phyloP scores from a whole-genome alignment of 2,329 filamentous ascomycete species.

The Microdochium bolleyi region DNA sequence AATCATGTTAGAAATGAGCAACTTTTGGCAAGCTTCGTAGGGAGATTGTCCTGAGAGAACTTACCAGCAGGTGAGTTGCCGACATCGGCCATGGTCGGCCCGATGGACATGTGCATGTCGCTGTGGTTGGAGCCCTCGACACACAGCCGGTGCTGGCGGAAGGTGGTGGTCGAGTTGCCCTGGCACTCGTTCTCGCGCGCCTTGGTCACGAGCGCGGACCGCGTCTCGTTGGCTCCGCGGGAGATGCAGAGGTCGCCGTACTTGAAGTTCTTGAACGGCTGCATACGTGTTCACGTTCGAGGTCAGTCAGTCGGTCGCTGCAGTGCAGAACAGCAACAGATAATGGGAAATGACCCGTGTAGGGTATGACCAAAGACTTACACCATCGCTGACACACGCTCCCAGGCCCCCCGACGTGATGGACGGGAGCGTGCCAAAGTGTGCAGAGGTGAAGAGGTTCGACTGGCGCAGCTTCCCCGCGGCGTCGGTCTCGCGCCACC shows the following conservation, averaged over 20 bases:
- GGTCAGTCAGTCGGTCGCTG: no score
- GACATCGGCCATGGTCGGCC: conserved; percentile 21
- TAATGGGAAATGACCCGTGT: no score
- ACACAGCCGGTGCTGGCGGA: conserved; percentile 4
- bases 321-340: no score
- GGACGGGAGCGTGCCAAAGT: conserved; percentile 18
- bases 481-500: conserved; percentile 26
- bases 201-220: conserved; percentile 1
- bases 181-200: conserved; percentile 6
- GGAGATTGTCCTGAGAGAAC: background rate
- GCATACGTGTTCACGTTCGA: no score
- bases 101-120: conserved; percentile 22
- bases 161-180: conserved; percentile 1
- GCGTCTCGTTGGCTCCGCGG: conserved; percentile 7
- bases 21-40: no score
- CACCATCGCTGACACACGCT: conserved; percentile 16
- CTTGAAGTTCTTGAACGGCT: conserved; percentile 1
- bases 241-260: conserved; percentile 21
- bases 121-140: conserved; percentile 17
- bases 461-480: conserved; percentile 18
- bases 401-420: conserved; percentile 14
- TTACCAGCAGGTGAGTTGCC: conserved; percentile 15
- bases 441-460: conserved; percentile 17
- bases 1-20: no score
- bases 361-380: no score